phyloP scores from a whole-genome alignment of 352 stramenopile species.

The Globisporangium megalacanthum region DNA sequence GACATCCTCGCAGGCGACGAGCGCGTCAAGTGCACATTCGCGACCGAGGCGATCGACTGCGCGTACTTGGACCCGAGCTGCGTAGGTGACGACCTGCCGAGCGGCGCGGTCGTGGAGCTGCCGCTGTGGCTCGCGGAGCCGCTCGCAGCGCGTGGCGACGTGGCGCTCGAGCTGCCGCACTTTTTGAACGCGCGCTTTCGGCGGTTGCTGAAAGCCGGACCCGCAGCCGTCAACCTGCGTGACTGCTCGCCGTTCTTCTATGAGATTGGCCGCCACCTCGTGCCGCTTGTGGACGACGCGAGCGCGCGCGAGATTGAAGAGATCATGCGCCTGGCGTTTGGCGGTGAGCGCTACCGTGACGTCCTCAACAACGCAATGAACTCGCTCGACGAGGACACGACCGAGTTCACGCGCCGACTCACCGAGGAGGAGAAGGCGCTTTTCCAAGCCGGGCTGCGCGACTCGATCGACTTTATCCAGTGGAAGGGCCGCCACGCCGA shows the following conservation, averaged over 20 bases:
- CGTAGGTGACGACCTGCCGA: slow-evolving; percentile 36
- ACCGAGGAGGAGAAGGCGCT: slow-evolving; percentile 30
- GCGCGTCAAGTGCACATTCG: slow-evolving; percentile 73
- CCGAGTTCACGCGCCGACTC: slow-evolving; percentile 6
- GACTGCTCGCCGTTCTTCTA: slow-evolving; percentile 75
- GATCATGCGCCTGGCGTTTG: slow-evolving; percentile 72
- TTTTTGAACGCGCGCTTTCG: slow-evolving; percentile 72
- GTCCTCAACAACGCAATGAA: slow-evolving; percentile 85
- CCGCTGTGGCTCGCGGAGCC: slow-evolving; percentile 71
- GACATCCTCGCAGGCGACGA: slow-evolving; percentile 77
- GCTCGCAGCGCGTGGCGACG: slow-evolving; percentile 44
- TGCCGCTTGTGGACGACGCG: slow-evolving; percentile 42
- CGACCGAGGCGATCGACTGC: slow-evolving; percentile 59
- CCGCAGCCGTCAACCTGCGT: slow-evolving; percentile 65
- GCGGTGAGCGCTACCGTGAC: slow-evolving; percentile 67
- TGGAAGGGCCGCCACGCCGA: slow-evolving; percentile 76
- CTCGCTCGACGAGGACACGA: slow-evolving; percentile 72
- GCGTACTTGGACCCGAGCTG: slow-evolving; percentile 75
- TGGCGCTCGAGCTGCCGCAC: slow-evolving; percentile 48
- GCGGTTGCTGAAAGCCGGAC: slow-evolving; percentile 75
- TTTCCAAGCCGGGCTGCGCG: slow-evolving; percentile 53
- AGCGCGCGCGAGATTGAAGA: slow-evolving; percentile 60
- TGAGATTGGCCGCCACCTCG: slow-evolving; percentile 54
- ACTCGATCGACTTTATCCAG: slow-evolving; percentile 67
- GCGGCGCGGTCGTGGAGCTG: slow-evolving; percentile 52